Evolutionary conservation across 805 yeast species (phyloP).

Genomic region (Wickerhamiella slavikovae): DNA sequence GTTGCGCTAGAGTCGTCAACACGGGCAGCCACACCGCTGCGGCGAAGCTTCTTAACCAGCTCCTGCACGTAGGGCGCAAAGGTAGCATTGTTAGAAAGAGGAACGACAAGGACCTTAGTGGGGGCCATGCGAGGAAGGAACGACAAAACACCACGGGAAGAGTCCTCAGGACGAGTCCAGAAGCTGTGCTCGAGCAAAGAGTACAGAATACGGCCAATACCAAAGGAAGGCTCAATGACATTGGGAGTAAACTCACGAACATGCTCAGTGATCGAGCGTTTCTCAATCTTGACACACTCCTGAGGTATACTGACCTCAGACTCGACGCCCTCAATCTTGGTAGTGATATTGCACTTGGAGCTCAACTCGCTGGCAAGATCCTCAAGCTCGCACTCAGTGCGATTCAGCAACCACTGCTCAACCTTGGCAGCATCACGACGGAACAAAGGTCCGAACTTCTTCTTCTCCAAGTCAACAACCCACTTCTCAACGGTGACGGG

Average conservation of each 20-base stretch:
- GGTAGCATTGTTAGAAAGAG: slow-evolving; percentile 68
- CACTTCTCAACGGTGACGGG: slow-evolving; percentile 66
- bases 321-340: slow-evolving; percentile 44
- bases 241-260: slow-evolving; percentile 90
- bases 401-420: slow-evolving; percentile 51
- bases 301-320: slow-evolving; percentile 48
- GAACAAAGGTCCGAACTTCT: slow-evolving; percentile 94
- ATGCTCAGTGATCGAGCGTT: slow-evolving; percentile 67
- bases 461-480: slow-evolving; percentile 79
- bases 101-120: slow-evolving; percentile 88
- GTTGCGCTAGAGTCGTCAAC: slow-evolving; percentile 94
- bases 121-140: slow-evolving; percentile 95
- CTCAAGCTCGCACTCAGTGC: slow-evolving; percentile 75
- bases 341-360: slow-evolving; percentile 39
- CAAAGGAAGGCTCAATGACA: slow-evolving; percentile 97
- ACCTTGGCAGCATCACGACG: slow-evolving; percentile 92
- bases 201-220: slow-evolving; percentile 93
- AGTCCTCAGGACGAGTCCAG: slow-evolving; percentile 87
- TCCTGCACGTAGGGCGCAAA: slow-evolving; percentile 54
- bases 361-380: slow-evolving; percentile 49
- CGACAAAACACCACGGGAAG: slow-evolving; percentile 74
- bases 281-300: slow-evolving; percentile 52
- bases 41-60: slow-evolving; percentile 52
- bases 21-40: slow-evolving; percentile 76
- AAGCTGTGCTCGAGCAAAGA: slow-evolving; percentile 81